Percentiles rank a stretch among this genome's conserved stretches.
phyloP scores from a whole-genome alignment of 768 basidiomycete species.

The Serpula lacrymans region DNA sequence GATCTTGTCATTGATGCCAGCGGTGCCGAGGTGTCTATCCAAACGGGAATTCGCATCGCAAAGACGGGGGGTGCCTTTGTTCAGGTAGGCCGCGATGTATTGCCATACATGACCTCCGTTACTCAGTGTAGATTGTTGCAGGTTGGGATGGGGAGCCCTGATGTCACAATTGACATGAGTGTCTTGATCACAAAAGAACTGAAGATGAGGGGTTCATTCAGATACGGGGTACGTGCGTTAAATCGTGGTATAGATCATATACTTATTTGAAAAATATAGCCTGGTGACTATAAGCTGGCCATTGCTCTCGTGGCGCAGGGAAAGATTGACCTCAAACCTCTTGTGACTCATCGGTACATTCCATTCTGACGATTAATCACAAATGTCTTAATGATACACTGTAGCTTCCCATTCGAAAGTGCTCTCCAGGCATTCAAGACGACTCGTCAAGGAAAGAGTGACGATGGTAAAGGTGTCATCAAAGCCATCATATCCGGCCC shows the following conservation, averaged over 20 bases:
- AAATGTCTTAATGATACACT: neutral
- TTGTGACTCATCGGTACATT: slow-evolving; percentile 81
- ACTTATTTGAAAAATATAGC: slow-evolving; percentile 40
- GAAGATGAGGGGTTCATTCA: slow-evolving; percentile 86
- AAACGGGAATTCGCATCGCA: slow-evolving; percentile 75
- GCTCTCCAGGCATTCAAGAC: slow-evolving; percentile 80
- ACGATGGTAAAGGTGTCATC: slow-evolving; percentile 85
- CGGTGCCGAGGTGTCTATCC: slow-evolving; percentile 90
- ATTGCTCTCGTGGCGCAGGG: slow-evolving; percentile 81
- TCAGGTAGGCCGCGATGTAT: slow-evolving; percentile 40
- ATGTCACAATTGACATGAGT: slow-evolving; percentile 72
- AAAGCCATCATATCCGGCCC: slow-evolving; percentile 89
- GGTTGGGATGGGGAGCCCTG: slow-evolving; percentile 85
- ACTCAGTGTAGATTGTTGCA: slow-evolving; percentile 26
- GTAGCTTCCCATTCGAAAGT: slow-evolving; percentile 71
- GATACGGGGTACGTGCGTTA: slow-evolving; percentile 61
- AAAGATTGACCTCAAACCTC: slow-evolving; percentile 79
- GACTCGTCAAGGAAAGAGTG: slow-evolving; percentile 74
- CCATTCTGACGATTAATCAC: neutral
- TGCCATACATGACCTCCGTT: neutral
- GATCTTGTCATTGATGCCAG: slow-evolving; percentile 91
- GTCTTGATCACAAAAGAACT: slow-evolving; percentile 75
- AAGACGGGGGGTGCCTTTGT: slow-evolving; percentile 75
- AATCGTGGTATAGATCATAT: neutral
- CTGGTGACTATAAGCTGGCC: slow-evolving; percentile 82